These are phyloP conservation scores for Scenedesmus sp. DNA, from an alignment of 163 green algal genomes.

Conservation along the genomic window DNA sequence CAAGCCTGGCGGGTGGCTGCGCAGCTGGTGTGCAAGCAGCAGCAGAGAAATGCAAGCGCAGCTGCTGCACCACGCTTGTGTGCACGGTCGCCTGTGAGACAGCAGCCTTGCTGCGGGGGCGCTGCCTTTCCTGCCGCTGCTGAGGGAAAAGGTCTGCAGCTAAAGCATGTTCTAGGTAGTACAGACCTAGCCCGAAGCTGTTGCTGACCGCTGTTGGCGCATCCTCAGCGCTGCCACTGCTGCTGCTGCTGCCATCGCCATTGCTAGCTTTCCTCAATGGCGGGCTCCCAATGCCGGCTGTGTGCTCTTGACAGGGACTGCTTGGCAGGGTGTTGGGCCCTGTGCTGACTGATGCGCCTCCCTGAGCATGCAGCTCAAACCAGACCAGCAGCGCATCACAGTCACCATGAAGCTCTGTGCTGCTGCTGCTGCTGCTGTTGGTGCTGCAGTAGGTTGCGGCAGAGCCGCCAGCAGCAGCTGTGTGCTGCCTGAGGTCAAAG, in stretches of 20 bases:
- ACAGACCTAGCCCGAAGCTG: neutral
- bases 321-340: neutral
- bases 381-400: slow-evolving; percentile 20
- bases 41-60: neutral
- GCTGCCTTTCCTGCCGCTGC: neutral
- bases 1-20: neutral
- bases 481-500: neutral
- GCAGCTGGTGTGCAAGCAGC: neutral
- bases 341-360: neutral
- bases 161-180: slow-evolving; percentile 18
- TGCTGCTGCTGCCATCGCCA: neutral
- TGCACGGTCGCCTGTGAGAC: neutral
- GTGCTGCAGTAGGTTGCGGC: neutral
- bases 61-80: neutral
- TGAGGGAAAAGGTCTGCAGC: neutral
- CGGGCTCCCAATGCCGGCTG: neutral
- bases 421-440: slow-evolving; percentile 9
- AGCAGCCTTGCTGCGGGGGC: neutral
- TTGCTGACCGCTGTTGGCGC: slow-evolving; percentile 1
- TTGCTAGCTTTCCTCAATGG: neutral
- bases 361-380: slow-evolving; percentile 18
- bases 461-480: neutral
- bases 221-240: neutral
- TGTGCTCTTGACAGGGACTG: neutral
- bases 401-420: neutral